Conservation (phyloP, 176 grass and related monocot species). For the Phragmites australis region DNA sequence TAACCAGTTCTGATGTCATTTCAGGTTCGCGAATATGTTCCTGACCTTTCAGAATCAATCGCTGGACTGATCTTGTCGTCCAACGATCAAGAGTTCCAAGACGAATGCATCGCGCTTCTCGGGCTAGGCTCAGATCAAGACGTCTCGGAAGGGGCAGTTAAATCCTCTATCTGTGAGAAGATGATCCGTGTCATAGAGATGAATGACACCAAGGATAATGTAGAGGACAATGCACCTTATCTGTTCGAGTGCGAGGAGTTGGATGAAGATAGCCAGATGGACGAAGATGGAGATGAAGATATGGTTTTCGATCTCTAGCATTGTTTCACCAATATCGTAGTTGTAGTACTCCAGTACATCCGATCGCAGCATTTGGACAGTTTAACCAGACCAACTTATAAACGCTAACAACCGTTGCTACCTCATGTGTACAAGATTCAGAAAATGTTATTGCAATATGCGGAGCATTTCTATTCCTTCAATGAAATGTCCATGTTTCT, state of each 20-base stretch:
- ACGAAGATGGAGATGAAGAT: slow-evolving; percentile 40
- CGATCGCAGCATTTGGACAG: not conserved
- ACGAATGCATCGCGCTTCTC: slow-evolving; percentile 55
- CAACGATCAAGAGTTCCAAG: slow-evolving; percentile 52
- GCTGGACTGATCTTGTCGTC: slow-evolving; percentile 59
- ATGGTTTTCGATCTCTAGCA: slow-evolving; percentile 45
- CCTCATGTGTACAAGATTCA: not conserved
- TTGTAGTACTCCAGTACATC: not conserved
- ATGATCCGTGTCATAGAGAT: slow-evolving; percentile 56
- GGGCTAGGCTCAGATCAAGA: slow-evolving; percentile 42
- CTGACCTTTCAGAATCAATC: slow-evolving; percentile 60
- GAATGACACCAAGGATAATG: slow-evolving; percentile 46
- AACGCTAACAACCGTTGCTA: not conserved
- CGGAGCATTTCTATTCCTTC: not conserved
- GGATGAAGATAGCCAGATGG: slow-evolving; percentile 16
- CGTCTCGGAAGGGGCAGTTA: slow-evolving; percentile 27
- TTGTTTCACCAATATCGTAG: not conserved
- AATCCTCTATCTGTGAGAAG: slow-evolving; percentile 55
- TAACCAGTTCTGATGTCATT: not conserved
- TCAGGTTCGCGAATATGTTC: slow-evolving; percentile 56
- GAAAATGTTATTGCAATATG: not conserved
- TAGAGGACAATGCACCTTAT: slow-evolving; percentile 29
- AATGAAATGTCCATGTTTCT: not conserved
- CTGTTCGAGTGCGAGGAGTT: slow-evolving; percentile 63
- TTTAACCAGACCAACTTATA: not conserved